These are phyloP conservation scores for Rosa multiflora DNA, from an alignment of 306 rosid genomes.

Conservation along the genomic window DNA sequence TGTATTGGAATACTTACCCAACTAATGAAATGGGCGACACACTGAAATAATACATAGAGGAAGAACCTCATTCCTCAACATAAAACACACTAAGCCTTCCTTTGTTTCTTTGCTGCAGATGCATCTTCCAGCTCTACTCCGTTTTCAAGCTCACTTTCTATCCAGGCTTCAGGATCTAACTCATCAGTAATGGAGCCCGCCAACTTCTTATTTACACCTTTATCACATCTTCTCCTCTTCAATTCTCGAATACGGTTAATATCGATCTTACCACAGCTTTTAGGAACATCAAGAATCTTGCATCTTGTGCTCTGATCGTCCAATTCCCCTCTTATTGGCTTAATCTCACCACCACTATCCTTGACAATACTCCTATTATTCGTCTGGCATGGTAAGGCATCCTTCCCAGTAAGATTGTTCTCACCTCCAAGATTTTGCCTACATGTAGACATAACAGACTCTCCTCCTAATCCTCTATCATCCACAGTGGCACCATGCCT, in stretches of 20 bases:
- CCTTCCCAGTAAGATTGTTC: constrained; percentile 10
- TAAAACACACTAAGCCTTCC: constrained; percentile 21
- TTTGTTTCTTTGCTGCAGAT: constrained; percentile 31
- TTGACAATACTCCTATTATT: constrained; percentile 32
- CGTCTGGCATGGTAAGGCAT: constrained; percentile 24
- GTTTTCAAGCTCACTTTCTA: constrained; percentile 47
- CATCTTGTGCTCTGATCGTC: constrained; percentile 25
- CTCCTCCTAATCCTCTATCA: constrained; percentile 11
- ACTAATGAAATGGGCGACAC: not conserved
- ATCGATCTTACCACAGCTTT: constrained; percentile 22
- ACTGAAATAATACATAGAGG: constrained; percentile 16
- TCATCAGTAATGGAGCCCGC: constrained; percentile 22
- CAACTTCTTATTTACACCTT: constrained; percentile 22
- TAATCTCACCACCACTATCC: constrained; percentile 27
- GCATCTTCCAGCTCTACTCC: constrained; percentile 34
- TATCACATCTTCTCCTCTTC: constrained; percentile 35
- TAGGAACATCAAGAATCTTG: constrained; percentile 15
- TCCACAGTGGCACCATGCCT: constrained; percentile 22
- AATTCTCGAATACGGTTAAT: constrained; percentile 36
- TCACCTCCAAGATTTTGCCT: constrained; percentile 14
- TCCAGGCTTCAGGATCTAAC: constrained; percentile 45
- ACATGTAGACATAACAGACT: constrained; percentile 8
- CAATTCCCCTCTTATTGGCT: constrained; percentile 17
- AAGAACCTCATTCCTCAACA: constrained; percentile 9
- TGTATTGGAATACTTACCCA: not conserved